These are phyloP conservation scores for Nidula niveotomentosa DNA, from an alignment of 1,284 basidiomycete genomes.

Conservation along the genomic window DNA sequence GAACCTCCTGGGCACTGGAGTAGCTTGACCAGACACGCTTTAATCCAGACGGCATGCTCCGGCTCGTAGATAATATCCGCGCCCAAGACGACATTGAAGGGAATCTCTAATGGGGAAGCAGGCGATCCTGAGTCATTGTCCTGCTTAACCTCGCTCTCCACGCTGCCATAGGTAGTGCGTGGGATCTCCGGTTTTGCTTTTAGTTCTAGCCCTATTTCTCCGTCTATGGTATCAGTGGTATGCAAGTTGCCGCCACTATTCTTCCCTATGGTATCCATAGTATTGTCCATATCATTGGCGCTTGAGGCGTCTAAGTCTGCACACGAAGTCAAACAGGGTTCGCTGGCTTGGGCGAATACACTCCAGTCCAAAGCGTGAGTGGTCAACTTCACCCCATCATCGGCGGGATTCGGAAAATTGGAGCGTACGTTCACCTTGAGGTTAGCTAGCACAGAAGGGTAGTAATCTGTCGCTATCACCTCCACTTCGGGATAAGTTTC, in stretches of 20 bases:
- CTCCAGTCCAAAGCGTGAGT: slow-evolving; percentile 66
- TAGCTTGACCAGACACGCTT: slow-evolving; percentile 49
- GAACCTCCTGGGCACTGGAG: slow-evolving; percentile 29
- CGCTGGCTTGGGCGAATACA: slow-evolving; percentile 26
- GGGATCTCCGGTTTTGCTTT: too few species aligned
- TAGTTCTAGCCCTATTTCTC: too few species aligned
- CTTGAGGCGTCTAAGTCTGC: too few species aligned
- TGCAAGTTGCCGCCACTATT: too few species aligned
- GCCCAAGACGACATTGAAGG: slow-evolving; percentile 72
- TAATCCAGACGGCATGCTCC: slow-evolving; percentile 68
- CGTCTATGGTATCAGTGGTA: too few species aligned
- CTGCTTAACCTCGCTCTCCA: too few species aligned
- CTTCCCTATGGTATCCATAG: too few species aligned
- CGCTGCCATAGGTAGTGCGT: too few species aligned
- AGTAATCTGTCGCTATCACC: slow-evolving; percentile 80
- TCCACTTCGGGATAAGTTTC: slow-evolving; percentile 21
- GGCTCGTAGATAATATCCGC: slow-evolving; percentile 80
- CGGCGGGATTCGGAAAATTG: slow-evolving; percentile 45
- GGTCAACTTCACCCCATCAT: slow-evolving; percentile 7
- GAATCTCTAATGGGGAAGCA: slow-evolving; percentile 23
- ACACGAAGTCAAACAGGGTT: too few species aligned
- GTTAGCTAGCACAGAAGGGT: slow-evolving; percentile 75
- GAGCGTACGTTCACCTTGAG: slow-evolving; percentile 62
- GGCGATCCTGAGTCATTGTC: background rate
- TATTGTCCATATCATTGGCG: too few species aligned